phyloP scores from a whole-genome alignment of 371 early-diverging fungal species.

The Mortierella sp. region DNA sequence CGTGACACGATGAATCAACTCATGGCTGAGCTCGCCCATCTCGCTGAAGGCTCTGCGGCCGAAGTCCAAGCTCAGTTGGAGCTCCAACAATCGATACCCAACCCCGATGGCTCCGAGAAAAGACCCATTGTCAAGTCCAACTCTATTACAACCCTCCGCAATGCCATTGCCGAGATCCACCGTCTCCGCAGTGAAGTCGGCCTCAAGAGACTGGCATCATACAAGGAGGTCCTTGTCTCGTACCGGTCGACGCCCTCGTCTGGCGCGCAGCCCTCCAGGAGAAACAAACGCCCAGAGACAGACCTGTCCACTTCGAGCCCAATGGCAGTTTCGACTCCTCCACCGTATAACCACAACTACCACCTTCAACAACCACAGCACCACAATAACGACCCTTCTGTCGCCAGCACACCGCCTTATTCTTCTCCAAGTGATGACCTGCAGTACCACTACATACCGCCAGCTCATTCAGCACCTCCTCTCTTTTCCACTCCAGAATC shows the following conservation, averaged over 20 bases:
- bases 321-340: neutral
- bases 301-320: neutral
- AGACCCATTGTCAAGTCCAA: slow-evolving; percentile 54
- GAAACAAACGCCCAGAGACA: neutral
- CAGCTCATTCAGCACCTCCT: slow-evolving; percentile 38
- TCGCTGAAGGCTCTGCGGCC: slow-evolving; percentile 48
- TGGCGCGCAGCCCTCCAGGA: neutral
- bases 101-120: slow-evolving; percentile 44
- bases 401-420: slow-evolving; percentile 40
- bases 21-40: slow-evolving; percentile 49
- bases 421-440: slow-evolving; percentile 39
- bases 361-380: neutral
- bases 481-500: slow-evolving; percentile 44
- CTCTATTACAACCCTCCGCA: slow-evolving; percentile 55
- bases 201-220: slow-evolving; percentile 19
- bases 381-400: slow-evolving; percentile 21
- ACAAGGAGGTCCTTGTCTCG: slow-evolving; percentile 1
- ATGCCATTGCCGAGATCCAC: slow-evolving; percentile 54
- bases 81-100: slow-evolving; percentile 24
- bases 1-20: slow-evolving; percentile 58
- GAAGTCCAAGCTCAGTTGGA: slow-evolving; percentile 25
- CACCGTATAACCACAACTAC: neutral
- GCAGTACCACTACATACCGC: slow-evolving; percentile 26
- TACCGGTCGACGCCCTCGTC: neutral
- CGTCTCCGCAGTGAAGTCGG: slow-evolving; percentile 48